A percentile compares a stretch with the other conserved stretches of the same genome.
phyloP scores from a whole-genome alignment of 2,329 filamentous ascomycete genomes.

The Fusarium virguliforme region DNA sequence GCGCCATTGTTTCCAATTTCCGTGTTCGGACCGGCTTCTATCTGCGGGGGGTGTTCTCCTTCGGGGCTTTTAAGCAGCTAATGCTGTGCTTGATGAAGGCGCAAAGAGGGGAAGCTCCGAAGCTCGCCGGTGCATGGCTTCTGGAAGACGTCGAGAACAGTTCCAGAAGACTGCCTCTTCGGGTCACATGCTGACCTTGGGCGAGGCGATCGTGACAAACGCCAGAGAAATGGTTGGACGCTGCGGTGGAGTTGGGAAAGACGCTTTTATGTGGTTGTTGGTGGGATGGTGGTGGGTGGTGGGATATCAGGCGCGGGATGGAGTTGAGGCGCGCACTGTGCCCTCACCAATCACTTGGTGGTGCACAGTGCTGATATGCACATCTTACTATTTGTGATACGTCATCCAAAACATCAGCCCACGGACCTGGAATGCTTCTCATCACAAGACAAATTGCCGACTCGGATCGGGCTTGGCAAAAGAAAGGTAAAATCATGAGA shows the following conservation, averaged over 20 bases:
- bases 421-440: constrained; percentile 19
- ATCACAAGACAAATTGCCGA: constrained; percentile 17
- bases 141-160: constrained; percentile 42
- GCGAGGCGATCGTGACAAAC: constrained; percentile 53
- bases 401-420: constrained; percentile 44
- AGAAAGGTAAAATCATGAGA: constrained; percentile 6
- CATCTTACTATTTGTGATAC: constrained; percentile 22
- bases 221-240: constrained; percentile 51
- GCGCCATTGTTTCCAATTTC: constrained; percentile 54
- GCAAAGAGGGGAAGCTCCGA: constrained; percentile 31
- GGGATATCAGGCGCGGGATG: constrained; percentile 18
- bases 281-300: constrained; percentile 31
- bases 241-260: constrained; percentile 44
- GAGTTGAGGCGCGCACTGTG: constrained; percentile 18
- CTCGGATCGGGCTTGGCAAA: neutral
- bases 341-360: fast-evolving
- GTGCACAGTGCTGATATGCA: constrained; percentile 16
- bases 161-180: constrained; percentile 51
- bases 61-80: constrained; percentile 48
- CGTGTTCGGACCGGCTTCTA: constrained; percentile 28
- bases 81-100: constrained; percentile 25
- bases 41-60: constrained; percentile 44
- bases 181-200: constrained; percentile 48
- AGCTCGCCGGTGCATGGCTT: constrained; percentile 25
- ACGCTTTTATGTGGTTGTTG: constrained; percentile 31